Base-by-base conservation (phyloP, 192 early-diverging fungal genomes). In the Linderina pennispora region DNA sequence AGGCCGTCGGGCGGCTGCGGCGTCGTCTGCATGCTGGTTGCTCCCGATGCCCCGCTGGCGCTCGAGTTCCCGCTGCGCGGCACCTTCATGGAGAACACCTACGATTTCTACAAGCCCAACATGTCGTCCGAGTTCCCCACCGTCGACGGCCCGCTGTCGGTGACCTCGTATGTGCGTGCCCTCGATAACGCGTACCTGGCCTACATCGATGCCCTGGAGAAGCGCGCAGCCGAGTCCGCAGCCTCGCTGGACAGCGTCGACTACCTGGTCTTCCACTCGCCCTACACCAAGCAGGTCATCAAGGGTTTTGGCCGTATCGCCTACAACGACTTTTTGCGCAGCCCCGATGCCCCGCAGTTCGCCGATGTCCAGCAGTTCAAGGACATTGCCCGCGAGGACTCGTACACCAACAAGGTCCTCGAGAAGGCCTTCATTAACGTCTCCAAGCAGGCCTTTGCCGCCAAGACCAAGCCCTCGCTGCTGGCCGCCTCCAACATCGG, bases 31-130 rank as follows among this genome's bases (percentile, higher is more conserved):
- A 85, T 99, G 43, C 75, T 99, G 21, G 74, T 99, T 36, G 97
- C 92, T 33, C 83, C 87, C 44, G 75, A 97, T 67, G 97, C 97
- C 9, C 91, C 92, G 16, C 68, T 99, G 28, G 93, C 94, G 22
- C 77, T 97, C 64, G 97, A 99, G 72, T 79, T 63, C 59, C 84
- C 85, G 54, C 74, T 97, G 34, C 84, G 94, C 26, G 67, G 80
- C n/a, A 92, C 92, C 22, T 87, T 94, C 71, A 95, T 99, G 88
- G 89, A 92, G 63, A 91, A 99, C 72, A 85, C 83, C 33, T 99
- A 90, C 74, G 97, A 99, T 56, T 99, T 99, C 51, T 99, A 97
- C 84, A 99, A 99, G 85, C 94, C 97, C 46, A 84, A 99, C 77
- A 79, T 97, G 55, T 83, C 86, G 47, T 92, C 89, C 46, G 97